These are phyloP conservation scores for Trichoderma hamatum DNA, from an alignment of 2,329 filamentous ascomycete species.

Conservation along the genomic window DNA sequence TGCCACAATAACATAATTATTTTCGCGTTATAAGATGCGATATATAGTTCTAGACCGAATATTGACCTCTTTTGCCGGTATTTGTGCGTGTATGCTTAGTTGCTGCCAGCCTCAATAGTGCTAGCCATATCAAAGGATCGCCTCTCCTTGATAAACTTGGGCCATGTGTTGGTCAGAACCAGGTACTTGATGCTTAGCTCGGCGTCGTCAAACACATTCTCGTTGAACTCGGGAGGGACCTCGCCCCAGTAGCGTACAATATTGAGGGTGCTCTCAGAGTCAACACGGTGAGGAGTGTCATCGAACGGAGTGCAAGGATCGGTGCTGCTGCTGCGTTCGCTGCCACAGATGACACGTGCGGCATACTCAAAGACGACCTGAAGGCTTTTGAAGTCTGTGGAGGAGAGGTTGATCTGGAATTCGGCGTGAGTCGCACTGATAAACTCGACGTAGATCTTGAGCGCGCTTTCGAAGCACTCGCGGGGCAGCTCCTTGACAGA, in stretches of 20 bases:
- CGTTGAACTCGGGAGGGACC: slow-evolving; percentile 56
- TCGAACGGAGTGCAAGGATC: slow-evolving; percentile 52
- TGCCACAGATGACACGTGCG: slow-evolving; percentile 50
- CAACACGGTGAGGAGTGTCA: slow-evolving; percentile 31
- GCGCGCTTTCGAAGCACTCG: slow-evolving; percentile 59
- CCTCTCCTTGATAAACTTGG: slow-evolving; percentile 52
- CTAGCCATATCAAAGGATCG: slow-evolving; percentile 38
- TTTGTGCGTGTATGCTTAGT: background rate
- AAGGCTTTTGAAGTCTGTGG: slow-evolving; percentile 56
- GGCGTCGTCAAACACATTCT: slow-evolving; percentile 61
- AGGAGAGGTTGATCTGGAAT: slow-evolving; percentile 69
- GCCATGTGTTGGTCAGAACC: slow-evolving; percentile 71
- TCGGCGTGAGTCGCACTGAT: slow-evolving; percentile 63
- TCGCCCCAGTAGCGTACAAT: slow-evolving; percentile 46
- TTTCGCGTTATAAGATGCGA: slow-evolving; percentile 2
- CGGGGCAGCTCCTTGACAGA: slow-evolving; percentile 44
- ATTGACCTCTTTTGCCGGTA: background rate
- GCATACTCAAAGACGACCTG: slow-evolving; percentile 60
- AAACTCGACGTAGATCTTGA: slow-evolving; percentile 64
- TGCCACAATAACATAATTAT: slow-evolving; percentile 2
- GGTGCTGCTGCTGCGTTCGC: slow-evolving; percentile 40
- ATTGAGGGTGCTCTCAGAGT: slow-evolving; percentile 32
- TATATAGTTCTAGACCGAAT: slow-evolving; percentile 10
- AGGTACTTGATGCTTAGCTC: slow-evolving; percentile 67
- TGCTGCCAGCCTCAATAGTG: slow-evolving; percentile 27